Base-by-base conservation (phyloP, 1,139 yeast species). In the Yamadazyma buinensis region DNA sequence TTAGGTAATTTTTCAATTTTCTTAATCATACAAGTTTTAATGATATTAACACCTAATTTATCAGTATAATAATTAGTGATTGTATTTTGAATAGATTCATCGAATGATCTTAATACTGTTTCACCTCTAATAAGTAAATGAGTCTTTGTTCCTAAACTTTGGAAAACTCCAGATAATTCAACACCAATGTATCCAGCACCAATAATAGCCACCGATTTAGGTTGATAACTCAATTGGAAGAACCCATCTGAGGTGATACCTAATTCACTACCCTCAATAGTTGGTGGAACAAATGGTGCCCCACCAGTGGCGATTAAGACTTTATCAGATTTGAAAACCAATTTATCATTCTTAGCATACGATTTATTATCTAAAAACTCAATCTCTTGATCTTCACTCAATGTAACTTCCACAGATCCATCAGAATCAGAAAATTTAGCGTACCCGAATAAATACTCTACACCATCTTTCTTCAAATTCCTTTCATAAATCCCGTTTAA, bases 111-210 rank as follows among this genome's bases (percentile, higher is more conserved):
- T 57, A 92, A 72, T 23, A 92, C 90, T 6, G 90, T 81, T 41
- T 88, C 92, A 48, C 95, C 95, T 64, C 99, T 80, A 43, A 92
- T 84, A 42, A 90, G 76, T 59, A 92, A 61, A 56, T 85, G 90
- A 32, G 95, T 83, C 48, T 92, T 87, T n/a, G 90, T 59, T 11
- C 95, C 95, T 41, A 92, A 72, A 22, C 88, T 87, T 44, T 83
- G 73, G 77, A 92, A 92, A 30, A 92, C 87, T 44, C 98, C 98
- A 4, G 97, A 84, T 37, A 92, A 75, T 64, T 92, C 99, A 31
- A 88, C 84, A 38, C 96, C 97, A 57, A 92, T 92, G 66, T 92
- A 92, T 30, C 99, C 99, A 26, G 97, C 97, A 48, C 99, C 99
- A 12, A 92, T 95, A 44, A 94, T 73, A 2, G 95, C 97, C 20